phyloP scores from a whole-genome alignment of 228 moss, liverwort and hornwort genomes.

The Sphagnum magellanicum region DNA sequence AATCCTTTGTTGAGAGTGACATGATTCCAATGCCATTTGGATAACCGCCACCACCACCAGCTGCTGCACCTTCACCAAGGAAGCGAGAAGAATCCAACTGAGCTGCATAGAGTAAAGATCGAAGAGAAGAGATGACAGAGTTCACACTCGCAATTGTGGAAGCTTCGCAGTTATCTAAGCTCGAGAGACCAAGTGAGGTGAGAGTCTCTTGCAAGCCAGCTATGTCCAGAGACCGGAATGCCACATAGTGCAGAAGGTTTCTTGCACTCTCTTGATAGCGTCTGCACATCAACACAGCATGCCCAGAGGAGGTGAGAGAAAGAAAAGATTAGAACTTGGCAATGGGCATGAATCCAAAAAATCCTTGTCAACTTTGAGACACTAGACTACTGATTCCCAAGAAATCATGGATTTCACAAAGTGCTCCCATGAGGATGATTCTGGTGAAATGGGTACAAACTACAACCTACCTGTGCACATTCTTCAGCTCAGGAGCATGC shows the following conservation, averaged over 20 bases:
- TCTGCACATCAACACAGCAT: conserved; percentile 5
- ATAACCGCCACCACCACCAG: not conserved
- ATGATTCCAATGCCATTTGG: not conserved
- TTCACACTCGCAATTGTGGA: conserved; percentile 35
- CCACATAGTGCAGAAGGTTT: conserved; percentile 47
- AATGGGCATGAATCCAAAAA: too few relatives aligned
- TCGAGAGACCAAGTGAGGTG: conserved; percentile 34
- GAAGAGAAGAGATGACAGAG: conserved; percentile 24
- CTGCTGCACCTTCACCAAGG: not conserved
- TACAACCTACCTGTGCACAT: too few relatives aligned
- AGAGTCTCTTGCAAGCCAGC: conserved; percentile 32
- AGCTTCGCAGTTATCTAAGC: conserved; percentile 41
- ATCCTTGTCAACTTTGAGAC: too few relatives aligned
- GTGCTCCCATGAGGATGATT: too few relatives aligned
- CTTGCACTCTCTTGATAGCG: conserved; percentile 26
- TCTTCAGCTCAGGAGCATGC: too few relatives aligned
- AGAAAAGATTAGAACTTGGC: too few relatives aligned
- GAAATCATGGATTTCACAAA: too few relatives aligned
- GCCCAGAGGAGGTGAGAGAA: too few relatives aligned
- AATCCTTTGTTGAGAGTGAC: not conserved
- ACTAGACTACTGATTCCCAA: too few relatives aligned
- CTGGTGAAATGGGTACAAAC: too few relatives aligned
- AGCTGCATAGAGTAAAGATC: conserved; percentile 24
- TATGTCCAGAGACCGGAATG: conserved; percentile 35
- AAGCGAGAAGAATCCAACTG: not conserved